Base-by-base conservation (phyloP, 257 asterid species). In the Hygrophila difformis region DNA sequence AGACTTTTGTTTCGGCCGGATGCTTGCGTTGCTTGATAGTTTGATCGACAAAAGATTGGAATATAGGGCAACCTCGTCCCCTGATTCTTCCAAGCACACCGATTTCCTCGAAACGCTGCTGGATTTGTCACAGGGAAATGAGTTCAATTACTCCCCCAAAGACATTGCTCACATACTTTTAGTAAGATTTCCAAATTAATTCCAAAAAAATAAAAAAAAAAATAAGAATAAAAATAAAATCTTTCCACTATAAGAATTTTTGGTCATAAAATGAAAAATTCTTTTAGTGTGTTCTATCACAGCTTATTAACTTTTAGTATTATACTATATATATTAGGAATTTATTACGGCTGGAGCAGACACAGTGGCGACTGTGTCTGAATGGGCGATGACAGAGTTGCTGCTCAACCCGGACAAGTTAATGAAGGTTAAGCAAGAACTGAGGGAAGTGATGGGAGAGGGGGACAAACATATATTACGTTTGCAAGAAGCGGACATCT, bases 51-150 rank as follows among this genome's bases (percentile, higher is more conserved):
- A 64, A 12, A 52, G 70, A 5, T 23, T 39, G 49, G 12, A 22
- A 4, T 33, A 15, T 0, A 51, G 8, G 31, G 55, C 20, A 12
- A 4, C 11, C 4, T 26, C 16, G 0, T 15, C 47, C 5, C 21
- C 56, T 0, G n/a, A 40, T 40, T 23, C 44, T 5, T 20, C 36
- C 0, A 42, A 21, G 56, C 46, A 29, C 18, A 24, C 5, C 12
- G 70, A 64, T 34, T 45, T 64, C 1, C 23, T 64, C 7, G 65
- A 57, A 22, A 39, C 47, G 0, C 37, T 64, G 1, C 47, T 64
- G 2, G 56, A 57, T 39, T 41, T 56, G 14, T 18, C 8, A 5
- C 49, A 57, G 17, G 35, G 51, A 6, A 47, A n/a, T 0, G 65
- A 64, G 23, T 17, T 39, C 21, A 18, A 18, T 0, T 2, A 57